Conservation (phyloP, 257 asterid genomes). For the Solanum peruvianum region DNA sequence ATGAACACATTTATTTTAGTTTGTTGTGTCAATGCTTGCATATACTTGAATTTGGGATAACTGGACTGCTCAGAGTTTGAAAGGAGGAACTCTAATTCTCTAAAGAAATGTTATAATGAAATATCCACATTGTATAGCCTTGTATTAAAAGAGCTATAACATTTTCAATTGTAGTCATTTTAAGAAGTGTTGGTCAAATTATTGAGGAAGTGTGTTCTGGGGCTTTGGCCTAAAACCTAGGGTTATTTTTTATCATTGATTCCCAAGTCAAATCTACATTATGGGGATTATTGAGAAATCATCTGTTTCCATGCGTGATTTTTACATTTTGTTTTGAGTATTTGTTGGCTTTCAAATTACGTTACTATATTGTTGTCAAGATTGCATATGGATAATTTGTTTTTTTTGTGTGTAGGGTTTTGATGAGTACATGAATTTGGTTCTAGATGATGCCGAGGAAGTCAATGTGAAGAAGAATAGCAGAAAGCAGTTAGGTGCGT, state of each 20-base stretch:
- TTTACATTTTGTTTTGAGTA: neutral
- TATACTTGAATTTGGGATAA: neutral
- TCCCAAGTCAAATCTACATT: neutral
- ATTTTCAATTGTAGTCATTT: neutral
- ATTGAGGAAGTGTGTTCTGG: neutral
- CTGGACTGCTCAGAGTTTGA: neutral
- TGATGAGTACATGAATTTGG: conserved; percentile 2
- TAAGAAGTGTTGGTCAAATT: neutral
- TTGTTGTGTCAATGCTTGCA: neutral
- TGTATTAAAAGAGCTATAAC: neutral
- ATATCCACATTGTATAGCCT: neutral
- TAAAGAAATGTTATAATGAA: neutral
- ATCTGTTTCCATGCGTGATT: neutral
- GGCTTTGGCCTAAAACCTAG: neutral
- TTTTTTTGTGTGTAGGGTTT: neutral
- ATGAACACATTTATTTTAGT: neutral
- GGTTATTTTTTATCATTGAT: neutral
- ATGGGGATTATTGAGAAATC: neutral
- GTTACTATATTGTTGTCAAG: neutral
- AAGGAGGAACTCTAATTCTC: neutral
- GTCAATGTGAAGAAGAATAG: neutral
- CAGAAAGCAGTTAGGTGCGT: neutral
- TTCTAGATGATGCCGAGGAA: neutral
- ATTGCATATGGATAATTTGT: neutral
- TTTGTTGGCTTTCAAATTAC: neutral